Evolutionary conservation across 495 filamentous ascomycete species (phyloP).

Genomic region (Xylaria sp.): DNA sequence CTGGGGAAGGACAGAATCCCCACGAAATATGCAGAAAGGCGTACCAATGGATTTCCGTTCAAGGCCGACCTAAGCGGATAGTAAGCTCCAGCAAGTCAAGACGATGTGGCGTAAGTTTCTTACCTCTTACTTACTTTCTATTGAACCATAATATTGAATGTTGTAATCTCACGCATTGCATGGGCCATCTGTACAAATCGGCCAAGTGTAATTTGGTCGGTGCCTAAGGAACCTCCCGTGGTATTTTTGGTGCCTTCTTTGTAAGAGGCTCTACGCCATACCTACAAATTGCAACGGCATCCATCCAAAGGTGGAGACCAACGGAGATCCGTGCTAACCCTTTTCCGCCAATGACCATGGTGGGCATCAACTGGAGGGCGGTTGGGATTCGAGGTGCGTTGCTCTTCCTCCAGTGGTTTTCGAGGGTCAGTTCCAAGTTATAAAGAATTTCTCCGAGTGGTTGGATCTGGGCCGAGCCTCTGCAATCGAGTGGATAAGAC

Average conservation of each 20-base stretch:
- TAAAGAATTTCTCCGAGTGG: slow-evolving; percentile 29
- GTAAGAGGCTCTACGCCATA: background rate
- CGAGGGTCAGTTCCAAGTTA: slow-evolving; percentile 16
- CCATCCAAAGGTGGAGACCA: background rate
- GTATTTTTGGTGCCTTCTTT: background rate
- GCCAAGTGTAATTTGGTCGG: background rate
- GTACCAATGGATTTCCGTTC: slow-evolving; percentile 1
- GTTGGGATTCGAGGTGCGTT: background rate
- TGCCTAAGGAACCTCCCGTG: slow-evolving; percentile 4
- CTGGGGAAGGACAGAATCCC: slow-evolving; percentile 14
- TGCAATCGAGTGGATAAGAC: slow-evolving; percentile 20
- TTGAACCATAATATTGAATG: background rate
- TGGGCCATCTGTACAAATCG: background rate
- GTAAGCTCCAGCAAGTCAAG: background rate
- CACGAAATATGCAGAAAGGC: slow-evolving; percentile 1
- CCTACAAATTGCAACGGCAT: slow-evolving; percentile 1
- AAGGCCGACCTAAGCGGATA: background rate
- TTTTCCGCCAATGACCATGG: slow-evolving; percentile 11
- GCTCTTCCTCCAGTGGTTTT: slow-evolving; percentile 17
- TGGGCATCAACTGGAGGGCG: slow-evolving; percentile 3
- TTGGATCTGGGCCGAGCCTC: slow-evolving; percentile 9
- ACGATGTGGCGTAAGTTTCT: slow-evolving; percentile 13
- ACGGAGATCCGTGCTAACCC: slow-evolving; percentile 11
- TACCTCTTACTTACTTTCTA: background rate
- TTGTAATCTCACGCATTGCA: slow-evolving; percentile 23